A percentile compares a stretch with the other conserved stretches of the same genome.
Evolutionary conservation across 495 filamentous ascomycete species (phyloP).

Genomic region (Xylaria sp.): DNA sequence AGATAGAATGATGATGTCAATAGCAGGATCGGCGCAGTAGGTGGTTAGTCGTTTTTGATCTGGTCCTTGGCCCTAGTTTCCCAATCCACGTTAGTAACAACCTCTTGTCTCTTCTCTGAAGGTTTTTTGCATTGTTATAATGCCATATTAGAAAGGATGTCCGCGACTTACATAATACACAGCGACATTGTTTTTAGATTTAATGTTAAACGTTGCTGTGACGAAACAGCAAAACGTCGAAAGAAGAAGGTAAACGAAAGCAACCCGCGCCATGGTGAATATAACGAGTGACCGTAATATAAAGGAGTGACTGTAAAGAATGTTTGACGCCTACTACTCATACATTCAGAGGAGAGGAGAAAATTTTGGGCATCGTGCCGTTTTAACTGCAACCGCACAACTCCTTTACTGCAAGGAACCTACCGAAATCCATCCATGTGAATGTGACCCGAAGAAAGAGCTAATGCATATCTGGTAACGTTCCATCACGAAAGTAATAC

Average conservation of each 20-base stretch:
- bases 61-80: slow-evolving; percentile 53
- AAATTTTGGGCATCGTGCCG: neutral
- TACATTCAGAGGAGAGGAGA: neutral
- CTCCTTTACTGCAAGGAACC: slow-evolving; percentile 1
- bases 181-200: slow-evolving; percentile 53
- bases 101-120: neutral
- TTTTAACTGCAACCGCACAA: slow-evolving; percentile 4
- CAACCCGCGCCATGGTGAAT: slow-evolving; percentile 18
- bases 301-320: slow-evolving; percentile 19
- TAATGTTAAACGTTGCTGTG: slow-evolving; percentile 28
- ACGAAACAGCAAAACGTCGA: slow-evolving; percentile 17
- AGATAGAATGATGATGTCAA: slow-evolving; percentile 72
- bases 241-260: slow-evolving; percentile 14
- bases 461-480: slow-evolving; percentile 4
- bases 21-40: slow-evolving; percentile 63
- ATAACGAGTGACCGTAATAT: slow-evolving; percentile 21
- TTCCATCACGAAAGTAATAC: neutral
- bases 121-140: neutral
- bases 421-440: neutral
- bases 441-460: neutral
- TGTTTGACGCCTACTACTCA: neutral
- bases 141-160: neutral
- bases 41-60: slow-evolving; percentile 55
- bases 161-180: slow-evolving; percentile 56
- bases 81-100: slow-evolving; percentile 7